Conservation (phyloP, 345 rosid genomes). For the Crucihimalaya himalaica region DNA sequence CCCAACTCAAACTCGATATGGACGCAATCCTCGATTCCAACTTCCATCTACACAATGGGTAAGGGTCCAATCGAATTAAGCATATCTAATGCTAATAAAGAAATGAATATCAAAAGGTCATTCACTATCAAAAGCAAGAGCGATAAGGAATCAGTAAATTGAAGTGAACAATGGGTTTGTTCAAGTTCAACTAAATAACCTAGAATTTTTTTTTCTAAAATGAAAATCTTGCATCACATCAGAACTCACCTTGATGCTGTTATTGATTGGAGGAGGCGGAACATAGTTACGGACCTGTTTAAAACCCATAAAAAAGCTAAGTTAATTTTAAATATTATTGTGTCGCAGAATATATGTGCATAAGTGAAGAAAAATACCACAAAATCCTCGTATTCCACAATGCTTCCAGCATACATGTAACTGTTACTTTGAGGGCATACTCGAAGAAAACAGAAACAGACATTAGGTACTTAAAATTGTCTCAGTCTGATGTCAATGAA, state of each 20-base stretch:
- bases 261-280: conserved; percentile 77
- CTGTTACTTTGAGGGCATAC: conserved; percentile 92
- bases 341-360: neutral
- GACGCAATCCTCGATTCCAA: conserved; percentile 95
- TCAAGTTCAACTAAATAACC: too few relatives aligned
- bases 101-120: neutral
- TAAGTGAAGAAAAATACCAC: conserved; percentile 54
- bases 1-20: conserved; percentile 99
- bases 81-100: conserved; percentile 10
- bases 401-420: conserved; percentile 87
- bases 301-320: conserved; percentile 14
- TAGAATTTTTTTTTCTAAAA: too few relatives aligned
- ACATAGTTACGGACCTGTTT: conserved; percentile 82
- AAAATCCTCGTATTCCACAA: conserved; percentile 89
- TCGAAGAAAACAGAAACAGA: conserved; percentile 45
- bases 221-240: too few relatives aligned
- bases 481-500: neutral
- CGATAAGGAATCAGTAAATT: too few relatives aligned
- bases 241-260: conserved; percentile 93
- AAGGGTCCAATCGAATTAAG: conserved; percentile 12
- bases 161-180: too few relatives aligned
- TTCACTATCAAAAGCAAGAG: too few relatives aligned
- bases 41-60: conserved; percentile 84
- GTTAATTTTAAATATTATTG: conserved; percentile 1
- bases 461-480: neutral